A percentile compares a stretch with the other conserved stretches of the same genome.
phyloP scores from a whole-genome alignment of 106 monocot species.

The Platanthera zijinensis region DNA sequence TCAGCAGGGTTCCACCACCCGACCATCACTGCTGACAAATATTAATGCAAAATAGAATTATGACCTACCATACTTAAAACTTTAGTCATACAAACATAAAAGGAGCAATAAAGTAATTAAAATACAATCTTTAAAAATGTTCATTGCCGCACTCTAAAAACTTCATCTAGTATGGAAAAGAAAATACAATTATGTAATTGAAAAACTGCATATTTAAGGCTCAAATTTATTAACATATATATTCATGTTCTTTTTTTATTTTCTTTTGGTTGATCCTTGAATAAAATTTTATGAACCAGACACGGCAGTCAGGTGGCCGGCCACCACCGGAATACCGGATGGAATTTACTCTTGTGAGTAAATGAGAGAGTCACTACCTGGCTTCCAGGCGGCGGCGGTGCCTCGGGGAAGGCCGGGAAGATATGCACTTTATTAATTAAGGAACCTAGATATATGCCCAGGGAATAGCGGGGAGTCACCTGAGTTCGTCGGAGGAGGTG shows the following conservation, averaged over 20 bases:
- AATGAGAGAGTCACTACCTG: too few relatives aligned
- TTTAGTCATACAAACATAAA: not conserved
- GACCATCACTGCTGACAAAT: not conserved
- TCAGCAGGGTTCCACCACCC: not conserved
- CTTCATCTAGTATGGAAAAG: not conserved
- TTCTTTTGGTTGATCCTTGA: not conserved
- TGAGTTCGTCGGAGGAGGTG: too few relatives aligned
- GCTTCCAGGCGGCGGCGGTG: too few relatives aligned
- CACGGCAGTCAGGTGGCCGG: too few relatives aligned
- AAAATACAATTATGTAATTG: not conserved
- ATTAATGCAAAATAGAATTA: constrained; percentile 4
- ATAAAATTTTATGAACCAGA: not conserved
- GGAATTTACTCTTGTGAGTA: too few relatives aligned
- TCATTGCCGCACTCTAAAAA: not conserved
- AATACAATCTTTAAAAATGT: not conserved
- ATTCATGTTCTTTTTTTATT: not conserved
- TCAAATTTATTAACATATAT: not conserved
- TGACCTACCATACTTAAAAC: not conserved
- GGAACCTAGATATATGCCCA: too few relatives aligned
- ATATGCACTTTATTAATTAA: too few relatives aligned
- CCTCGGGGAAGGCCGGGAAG: too few relatives aligned
- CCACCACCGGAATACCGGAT: too few relatives aligned
- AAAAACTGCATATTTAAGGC: not conserved
- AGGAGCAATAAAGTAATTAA: not conserved
- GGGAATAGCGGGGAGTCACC: too few relatives aligned